These are phyloP conservation scores for Schrenkiella parvula DNA, from an alignment of 345 rosid genomes.

Conservation along the genomic window DNA sequence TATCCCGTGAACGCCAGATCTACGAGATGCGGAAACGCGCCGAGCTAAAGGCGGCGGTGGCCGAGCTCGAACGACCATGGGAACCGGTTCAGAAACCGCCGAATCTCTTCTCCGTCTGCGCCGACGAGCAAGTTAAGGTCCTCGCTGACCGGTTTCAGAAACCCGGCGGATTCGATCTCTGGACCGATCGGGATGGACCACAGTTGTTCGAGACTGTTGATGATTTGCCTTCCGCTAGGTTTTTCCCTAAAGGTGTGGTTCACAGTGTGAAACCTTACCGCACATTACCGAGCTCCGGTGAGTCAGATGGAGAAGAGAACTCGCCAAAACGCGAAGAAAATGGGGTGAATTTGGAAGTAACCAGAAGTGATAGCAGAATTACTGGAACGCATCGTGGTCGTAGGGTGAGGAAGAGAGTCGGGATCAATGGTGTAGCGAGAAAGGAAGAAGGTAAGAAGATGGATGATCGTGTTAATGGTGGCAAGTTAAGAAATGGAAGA, in stretches of 20 bases:
- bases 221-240: slow-evolving; percentile 76
- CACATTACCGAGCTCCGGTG: slow-evolving; percentile 6
- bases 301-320: slow-evolving; percentile 5
- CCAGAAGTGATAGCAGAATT: not conserved
- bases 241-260: slow-evolving; percentile 84
- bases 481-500: slow-evolving; percentile 18
- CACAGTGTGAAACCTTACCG: slow-evolving; percentile 65
- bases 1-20: slow-evolving; percentile 75
- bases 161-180: slow-evolving; percentile 84
- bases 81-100: slow-evolving; percentile 68
- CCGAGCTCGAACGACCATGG: slow-evolving; percentile 93
- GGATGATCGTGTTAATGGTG: slow-evolving; percentile 27
- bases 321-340: not conserved
- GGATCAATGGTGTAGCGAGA: not conserved
- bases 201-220: slow-evolving; percentile 52
- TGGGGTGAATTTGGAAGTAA: not conserved
- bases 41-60: slow-evolving; percentile 79
- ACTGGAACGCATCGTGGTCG: slow-evolving; percentile 4
- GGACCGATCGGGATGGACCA: slow-evolving; percentile 74
- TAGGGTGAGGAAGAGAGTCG: slow-evolving; percentile 21
- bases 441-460: slow-evolving; percentile 21
- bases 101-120: slow-evolving; percentile 61
- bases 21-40: slow-evolving; percentile 92
- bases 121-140: slow-evolving; percentile 82
- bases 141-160: slow-evolving; percentile 88